Percentiles rank a stretch among this genome's conserved stretches.
phyloP scores from a whole-genome alignment of 2,329 filamentous ascomycete species.

The Cercospora brassicicola region DNA sequence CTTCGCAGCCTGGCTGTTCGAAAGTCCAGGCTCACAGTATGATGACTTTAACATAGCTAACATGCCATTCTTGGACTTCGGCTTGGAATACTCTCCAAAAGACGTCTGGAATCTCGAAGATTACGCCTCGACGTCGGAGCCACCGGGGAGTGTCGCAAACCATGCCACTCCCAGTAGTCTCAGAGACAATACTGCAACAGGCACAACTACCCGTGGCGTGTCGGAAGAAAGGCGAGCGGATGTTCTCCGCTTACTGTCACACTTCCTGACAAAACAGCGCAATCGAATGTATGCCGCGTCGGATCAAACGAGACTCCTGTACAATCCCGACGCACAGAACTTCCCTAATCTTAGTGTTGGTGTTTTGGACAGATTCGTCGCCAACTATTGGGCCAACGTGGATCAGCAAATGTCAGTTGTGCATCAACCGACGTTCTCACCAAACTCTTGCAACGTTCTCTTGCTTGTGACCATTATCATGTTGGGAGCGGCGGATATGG shows the following conservation, averaged over 20 bases:
- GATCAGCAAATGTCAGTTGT: slow-evolving; percentile 88
- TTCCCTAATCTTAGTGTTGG: slow-evolving; percentile 67
- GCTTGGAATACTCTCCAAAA: slow-evolving; percentile 29
- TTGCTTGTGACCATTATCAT: slow-evolving; percentile 83
- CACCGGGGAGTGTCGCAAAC: slow-evolving; percentile 7
- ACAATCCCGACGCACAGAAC: slow-evolving; percentile 15
- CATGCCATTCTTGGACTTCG: slow-evolving; percentile 32
- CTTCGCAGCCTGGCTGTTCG: slow-evolving; percentile 34
- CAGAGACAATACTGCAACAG: background rate
- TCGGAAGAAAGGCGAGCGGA: slow-evolving; percentile 16
- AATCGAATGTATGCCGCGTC: slow-evolving; percentile 1
- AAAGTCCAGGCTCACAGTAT: slow-evolving; percentile 31
- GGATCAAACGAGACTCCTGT: slow-evolving; percentile 16
- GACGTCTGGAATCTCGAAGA: slow-evolving; percentile 27
- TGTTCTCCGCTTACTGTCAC: slow-evolving; percentile 7
- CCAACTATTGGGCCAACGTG: slow-evolving; percentile 89
- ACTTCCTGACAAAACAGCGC: slow-evolving; percentile 18
- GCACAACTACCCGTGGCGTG: background rate
- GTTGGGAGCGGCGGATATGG: slow-evolving; percentile 81
- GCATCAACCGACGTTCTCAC: slow-evolving; percentile 86
- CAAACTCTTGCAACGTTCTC: slow-evolving; percentile 76
- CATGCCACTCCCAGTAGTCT: slow-evolving; percentile 8
- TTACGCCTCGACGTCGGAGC: slow-evolving; percentile 11
- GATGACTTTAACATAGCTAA: slow-evolving; percentile 30
- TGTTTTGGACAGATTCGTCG: slow-evolving; percentile 91